Evolutionary conservation across 163 green algal genomes (phyloP), one percentile per base, ranked within the genome.

Genomic region (Volvox carteri): DNA sequence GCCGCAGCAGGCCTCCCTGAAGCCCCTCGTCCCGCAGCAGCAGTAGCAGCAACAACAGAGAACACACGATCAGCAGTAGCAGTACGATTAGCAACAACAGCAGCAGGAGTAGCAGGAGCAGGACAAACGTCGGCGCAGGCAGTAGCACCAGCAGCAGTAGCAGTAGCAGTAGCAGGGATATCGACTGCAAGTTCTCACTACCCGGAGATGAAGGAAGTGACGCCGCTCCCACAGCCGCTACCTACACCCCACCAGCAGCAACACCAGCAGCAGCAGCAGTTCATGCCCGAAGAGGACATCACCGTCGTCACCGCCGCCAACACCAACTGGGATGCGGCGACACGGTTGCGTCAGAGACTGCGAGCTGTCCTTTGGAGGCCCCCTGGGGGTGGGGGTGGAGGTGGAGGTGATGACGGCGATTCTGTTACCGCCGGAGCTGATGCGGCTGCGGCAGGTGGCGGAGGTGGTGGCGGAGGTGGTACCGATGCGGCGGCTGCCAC

Each of bases 291-390:
- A 6, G 41, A n/a, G n/a, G n/a, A n/a, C n/a, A n/a, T n/a, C n/a
- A n/a, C n/a, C n/a, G n/a, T n/a, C n/a, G n/a, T n/a, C n/a, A n/a
- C n/a, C 6, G 62, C n/a, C 3, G 62, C n/a, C n/a, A 30, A 37
- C 3, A 50, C 16, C 56, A 86, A 86, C 78, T n/a, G 78, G 19
- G 28, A 4, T 39, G 58, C 33, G 25, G 78, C 78, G 60, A 42
- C 28, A 42, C 41, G 44, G 78, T 12, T 86, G 42, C 41, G 58
- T 19, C 14, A 14, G 4, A 21, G 16, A 54, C 25, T 54, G 23
- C 50, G 50, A n/a, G n/a, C n/a, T n/a, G n/a, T n/a, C n/a, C n/a
- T n/a, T n/a, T n/a, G n/a, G n/a, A n/a, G n/a, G n/a, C n/a, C n/a
- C n/a, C n/a, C n/a, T n/a, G n/a, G n/a, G n/a, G n/a, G n/a, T n/a